Evolutionary conservation across 2,329 filamentous ascomycete species (phyloP), one percentile per base, ranked within the genome.

Genomic region (Verticillium klebahnii): DNA sequence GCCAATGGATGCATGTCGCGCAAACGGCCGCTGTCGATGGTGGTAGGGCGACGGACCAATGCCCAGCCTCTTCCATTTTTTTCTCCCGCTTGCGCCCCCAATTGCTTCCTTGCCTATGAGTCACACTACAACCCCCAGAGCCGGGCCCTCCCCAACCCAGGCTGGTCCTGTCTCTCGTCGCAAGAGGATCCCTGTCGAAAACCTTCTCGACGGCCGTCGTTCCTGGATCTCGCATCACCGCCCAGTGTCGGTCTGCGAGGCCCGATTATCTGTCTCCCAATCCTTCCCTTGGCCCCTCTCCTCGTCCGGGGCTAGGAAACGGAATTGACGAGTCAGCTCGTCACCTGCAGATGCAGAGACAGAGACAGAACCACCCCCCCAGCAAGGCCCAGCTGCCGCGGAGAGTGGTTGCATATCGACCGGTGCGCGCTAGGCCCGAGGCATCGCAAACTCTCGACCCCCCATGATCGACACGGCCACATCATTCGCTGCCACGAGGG

Each of bases 171-270:
- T 65, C 63, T 63, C 61, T 50, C n/a, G 59, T 61, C 55, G 57
- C 63, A 66, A 65, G 63, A 54, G 60, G 56, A 66, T 64, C 64
- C 64, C 63, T 50, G 40, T 25, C 40, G n/a, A 50, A 40, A 50
- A 50, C n/a, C n/a, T 14, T 50, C n/a, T 50, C 40, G 40, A 50
- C 40, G 40, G 40, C 40, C 40, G 40, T n/a, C 19, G 64, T 65
- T 64, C 64, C 64, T 66, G 64, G 64, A 66, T 66, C 64, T 63
- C 61, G 64, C 64, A 63, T 66, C 19, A 37, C 52, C 60, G 57
- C 25, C 40, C 58, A 59, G n/a, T 58, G 57, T 56, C 56, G 56
- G 40, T 50, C 19, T 50, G 40, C n/a, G 19, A 50, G n/a, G n/a
- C 40, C 40, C 40, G 40, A 50, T 56, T 56, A 6, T 56, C 29